Evolutionary conservation across 495 filamentous ascomycete genomes (phyloP).

Genomic region (Neurospora africana): DNA sequence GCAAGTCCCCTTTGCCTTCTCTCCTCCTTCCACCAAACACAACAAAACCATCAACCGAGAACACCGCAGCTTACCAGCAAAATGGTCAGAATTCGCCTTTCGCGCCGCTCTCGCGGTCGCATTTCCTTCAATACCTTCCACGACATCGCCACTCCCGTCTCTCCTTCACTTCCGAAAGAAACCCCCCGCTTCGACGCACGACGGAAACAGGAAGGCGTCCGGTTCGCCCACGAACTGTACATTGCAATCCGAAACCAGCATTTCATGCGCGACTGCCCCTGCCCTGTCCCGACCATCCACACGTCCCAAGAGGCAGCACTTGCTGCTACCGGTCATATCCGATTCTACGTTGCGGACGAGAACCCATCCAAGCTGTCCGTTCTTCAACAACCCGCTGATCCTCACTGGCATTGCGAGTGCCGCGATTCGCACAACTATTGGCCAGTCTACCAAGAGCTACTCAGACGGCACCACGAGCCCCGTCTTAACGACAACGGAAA

Average conservation of each 20-base stretch:
- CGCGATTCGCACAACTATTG: neutral
- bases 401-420: conserved; percentile 17
- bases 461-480: neutral
- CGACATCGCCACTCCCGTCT: neutral
- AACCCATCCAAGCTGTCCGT: conserved; percentile 10
- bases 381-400: conserved; percentile 15
- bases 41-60: too few species aligned
- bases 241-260: conserved; percentile 17
- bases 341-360: conserved; percentile 15
- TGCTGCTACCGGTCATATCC: conserved; percentile 14
- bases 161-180: neutral
- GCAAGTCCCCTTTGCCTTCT: neutral
- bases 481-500: conserved; percentile 11
- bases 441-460: conserved; percentile 2
- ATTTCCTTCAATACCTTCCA: neutral
- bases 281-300: conserved; percentile 14
- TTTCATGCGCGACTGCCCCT: conserved; percentile 17
- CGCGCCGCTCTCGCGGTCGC: neutral
- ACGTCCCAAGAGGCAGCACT: conserved; percentile 10
- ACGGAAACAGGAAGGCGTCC: conserved; percentile 4
- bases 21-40: neutral
- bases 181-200: neutral
- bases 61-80: neutral
- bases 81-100: neutral
- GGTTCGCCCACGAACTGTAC: conserved; percentile 17